Evolutionary conservation across 2,329 filamentous ascomycete species (phyloP).

Genomic region (Tolypocladium sp.): DNA sequence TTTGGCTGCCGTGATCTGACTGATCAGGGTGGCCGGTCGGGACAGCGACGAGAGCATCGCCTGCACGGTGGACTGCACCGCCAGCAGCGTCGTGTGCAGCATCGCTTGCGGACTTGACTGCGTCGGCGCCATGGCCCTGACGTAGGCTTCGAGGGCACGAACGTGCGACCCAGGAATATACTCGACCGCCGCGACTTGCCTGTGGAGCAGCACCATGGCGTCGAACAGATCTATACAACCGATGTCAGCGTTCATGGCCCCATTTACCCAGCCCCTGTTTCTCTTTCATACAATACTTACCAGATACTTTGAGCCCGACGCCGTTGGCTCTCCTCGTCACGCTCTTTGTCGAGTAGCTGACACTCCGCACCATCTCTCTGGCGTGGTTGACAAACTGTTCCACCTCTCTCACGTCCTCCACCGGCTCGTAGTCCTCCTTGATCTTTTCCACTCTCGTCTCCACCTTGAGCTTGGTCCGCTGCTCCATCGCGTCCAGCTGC

Average conservation of each 20-base stretch:
- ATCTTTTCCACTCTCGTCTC: conserved; percentile 76
- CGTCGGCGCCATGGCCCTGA: conserved; percentile 52
- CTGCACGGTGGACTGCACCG: conserved; percentile 74
- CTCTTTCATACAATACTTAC: conserved; percentile 29
- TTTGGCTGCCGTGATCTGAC: conserved; percentile 63
- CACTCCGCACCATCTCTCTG: conserved; percentile 75
- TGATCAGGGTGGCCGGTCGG: conserved; percentile 69
- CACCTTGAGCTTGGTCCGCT: conserved; percentile 79
- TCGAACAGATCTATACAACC: conserved; percentile 55
- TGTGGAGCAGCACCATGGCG: conserved; percentile 46
- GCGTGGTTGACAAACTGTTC: conserved; percentile 90
- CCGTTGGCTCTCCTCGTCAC: conserved; percentile 73
- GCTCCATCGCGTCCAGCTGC: conserved; percentile 79
- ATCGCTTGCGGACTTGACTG: conserved; percentile 64
- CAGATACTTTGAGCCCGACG: conserved; percentile 53
- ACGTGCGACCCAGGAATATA: conserved; percentile 63
- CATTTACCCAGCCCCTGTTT: not conserved
- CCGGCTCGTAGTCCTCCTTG: conserved; percentile 77
- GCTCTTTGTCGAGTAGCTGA: conserved; percentile 76
- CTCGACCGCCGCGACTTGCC: conserved; percentile 42
- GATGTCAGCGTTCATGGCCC: not conserved
- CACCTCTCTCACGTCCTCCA: conserved; percentile 77
- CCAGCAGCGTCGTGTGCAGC: conserved; percentile 69
- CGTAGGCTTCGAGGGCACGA: conserved; percentile 64
- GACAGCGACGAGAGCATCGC: conserved; percentile 73